Base-by-base conservation (phyloP, 192 early-diverging fungal genomes). In the Coemansia sp. region DNA sequence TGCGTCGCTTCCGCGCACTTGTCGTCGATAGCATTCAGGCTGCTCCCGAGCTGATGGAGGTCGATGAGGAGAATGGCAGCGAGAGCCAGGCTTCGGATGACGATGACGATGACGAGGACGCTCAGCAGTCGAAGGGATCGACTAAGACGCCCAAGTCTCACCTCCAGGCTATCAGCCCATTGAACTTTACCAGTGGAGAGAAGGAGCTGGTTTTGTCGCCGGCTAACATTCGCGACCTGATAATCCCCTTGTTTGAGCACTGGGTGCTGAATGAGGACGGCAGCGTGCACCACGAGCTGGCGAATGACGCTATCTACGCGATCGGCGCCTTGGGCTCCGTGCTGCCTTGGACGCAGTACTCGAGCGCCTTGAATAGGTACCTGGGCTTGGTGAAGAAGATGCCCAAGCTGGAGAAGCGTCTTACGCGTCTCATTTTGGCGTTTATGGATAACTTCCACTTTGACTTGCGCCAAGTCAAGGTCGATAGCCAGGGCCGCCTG, bases 361-460 rank as follows among this genome's bases (percentile, higher is more conserved):
- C 91, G 68, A 69, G 79, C 13, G 64, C 91, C 0, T 37, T 99
- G 56, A 88, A 89, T 68, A 79, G 84, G 21, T 94, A 94, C 55
- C 66, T 97, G 43, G 83, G 78, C 25, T 60, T 88, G 55, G 82
- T 94, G 28, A 75, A 87, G 6, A 83, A 83, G 63, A 82, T 86
- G 48, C 82, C 89, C 10, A 82, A 85, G 28, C 79, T 92, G 53
- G 95, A 96, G 68, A 95, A 94, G 76, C 84, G 90, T 6, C 76
- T 94, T 52, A 89, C 94, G 48, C 84, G 94, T n/a, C 76, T 91
- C 8, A 82, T 96, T 10, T 88, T 93, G 61, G 78, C 87, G 6
- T 79, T 98, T 31, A 65, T 98, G 62, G 95, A 98, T 58, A 85
- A 79, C 43, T 98, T 98, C 86, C 93, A 97, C 75, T 99, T 96